phyloP scores from a whole-genome alignment of 345 rosid genomes.

The Hypericum perforatum region DNA sequence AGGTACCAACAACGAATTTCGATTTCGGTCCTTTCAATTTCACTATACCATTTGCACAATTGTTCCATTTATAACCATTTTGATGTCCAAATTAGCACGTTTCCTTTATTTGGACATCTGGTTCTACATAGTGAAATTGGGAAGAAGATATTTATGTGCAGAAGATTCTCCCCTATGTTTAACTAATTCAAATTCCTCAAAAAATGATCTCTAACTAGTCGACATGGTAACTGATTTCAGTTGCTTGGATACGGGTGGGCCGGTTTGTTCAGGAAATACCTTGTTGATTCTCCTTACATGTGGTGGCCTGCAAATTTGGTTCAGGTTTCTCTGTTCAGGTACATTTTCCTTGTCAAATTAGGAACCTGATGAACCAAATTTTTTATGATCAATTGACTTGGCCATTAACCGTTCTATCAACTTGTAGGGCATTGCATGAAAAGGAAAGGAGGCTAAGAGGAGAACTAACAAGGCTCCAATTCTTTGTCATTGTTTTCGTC shows the following conservation, averaged over 20 bases:
- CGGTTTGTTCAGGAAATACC: slow-evolving; percentile 2
- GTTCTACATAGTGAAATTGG: background rate
- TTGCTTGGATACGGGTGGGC: slow-evolving; percentile 6
- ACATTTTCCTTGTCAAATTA: too few relatives aligned
- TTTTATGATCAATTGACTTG: too few relatives aligned
- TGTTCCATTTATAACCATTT: too few relatives aligned
- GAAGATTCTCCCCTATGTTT: too few relatives aligned
- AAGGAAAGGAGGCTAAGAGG: background rate
- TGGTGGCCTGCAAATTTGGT: slow-evolving; percentile 4
- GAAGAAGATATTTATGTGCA: background rate
- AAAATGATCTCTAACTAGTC: too few relatives aligned
- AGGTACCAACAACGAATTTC: background rate
- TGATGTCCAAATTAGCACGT: background rate
- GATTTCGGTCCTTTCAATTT: background rate
- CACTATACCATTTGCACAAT: background rate
- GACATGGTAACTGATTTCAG: background rate
- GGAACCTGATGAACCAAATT: too few relatives aligned
- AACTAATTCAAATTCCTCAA: too few relatives aligned
- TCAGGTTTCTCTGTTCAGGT: slow-evolving; percentile 3
- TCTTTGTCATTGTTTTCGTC: background rate
- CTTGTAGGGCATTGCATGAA: background rate
- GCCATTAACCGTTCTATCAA: too few relatives aligned
- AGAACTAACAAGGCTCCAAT: slow-evolving; percentile 1
- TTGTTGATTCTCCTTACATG: slow-evolving; percentile 3
- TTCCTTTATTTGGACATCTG: background rate